These are phyloP conservation scores for Naganishia friedmannii DNA, from an alignment of 768 basidiomycete genomes.

Conservation along the genomic window DNA sequence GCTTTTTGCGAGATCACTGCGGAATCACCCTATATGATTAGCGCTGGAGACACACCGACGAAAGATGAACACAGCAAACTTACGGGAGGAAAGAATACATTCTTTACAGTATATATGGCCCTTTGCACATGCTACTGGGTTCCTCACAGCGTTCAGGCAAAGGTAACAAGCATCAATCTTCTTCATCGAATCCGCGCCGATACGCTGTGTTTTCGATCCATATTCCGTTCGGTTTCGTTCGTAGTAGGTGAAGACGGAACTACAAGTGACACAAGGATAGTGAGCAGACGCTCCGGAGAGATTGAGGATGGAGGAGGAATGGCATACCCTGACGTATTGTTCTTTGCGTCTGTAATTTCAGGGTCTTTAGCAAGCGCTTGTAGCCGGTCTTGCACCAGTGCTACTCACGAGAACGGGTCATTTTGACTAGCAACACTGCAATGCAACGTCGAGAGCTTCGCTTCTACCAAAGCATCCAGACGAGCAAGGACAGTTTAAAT, in stretches of 20 bases:
- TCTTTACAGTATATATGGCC: slow-evolving; percentile 97
- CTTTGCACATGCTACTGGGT: slow-evolving; percentile 75
- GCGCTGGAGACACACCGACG: not conserved
- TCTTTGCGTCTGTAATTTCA: slow-evolving; percentile 33
- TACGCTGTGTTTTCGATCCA: slow-evolving; percentile 40
- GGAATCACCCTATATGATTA: too few species aligned
- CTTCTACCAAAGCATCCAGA: too few species aligned
- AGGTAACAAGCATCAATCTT: slow-evolving; percentile 86
- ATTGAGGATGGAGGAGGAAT: not conserved
- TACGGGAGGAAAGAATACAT: slow-evolving; percentile 75
- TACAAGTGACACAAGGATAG: not conserved
- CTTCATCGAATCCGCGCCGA: slow-evolving; percentile 90
- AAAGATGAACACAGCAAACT: not conserved
- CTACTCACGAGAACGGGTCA: slow-evolving; percentile 24
- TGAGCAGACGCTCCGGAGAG: too few species aligned
- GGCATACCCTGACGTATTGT: slow-evolving; percentile 29
- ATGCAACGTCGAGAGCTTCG: too few species aligned
- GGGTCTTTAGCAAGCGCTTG: slow-evolving; percentile 28
- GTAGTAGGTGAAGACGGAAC: slow-evolving; percentile 34
- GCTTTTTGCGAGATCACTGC: slow-evolving; percentile 66
- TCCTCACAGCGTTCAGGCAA: slow-evolving; percentile 76
- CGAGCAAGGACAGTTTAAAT: too few species aligned
- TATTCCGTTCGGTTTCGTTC: slow-evolving; percentile 44
- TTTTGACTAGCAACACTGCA: too few species aligned
- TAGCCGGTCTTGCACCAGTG: slow-evolving; percentile 13